A percentile compares a stretch with the other conserved stretches of the same genome.
These are phyloP conservation scores for Cladophialophora chaetospira DNA, from an alignment of 2,329 filamentous ascomycete species.

Conservation along the genomic window DNA sequence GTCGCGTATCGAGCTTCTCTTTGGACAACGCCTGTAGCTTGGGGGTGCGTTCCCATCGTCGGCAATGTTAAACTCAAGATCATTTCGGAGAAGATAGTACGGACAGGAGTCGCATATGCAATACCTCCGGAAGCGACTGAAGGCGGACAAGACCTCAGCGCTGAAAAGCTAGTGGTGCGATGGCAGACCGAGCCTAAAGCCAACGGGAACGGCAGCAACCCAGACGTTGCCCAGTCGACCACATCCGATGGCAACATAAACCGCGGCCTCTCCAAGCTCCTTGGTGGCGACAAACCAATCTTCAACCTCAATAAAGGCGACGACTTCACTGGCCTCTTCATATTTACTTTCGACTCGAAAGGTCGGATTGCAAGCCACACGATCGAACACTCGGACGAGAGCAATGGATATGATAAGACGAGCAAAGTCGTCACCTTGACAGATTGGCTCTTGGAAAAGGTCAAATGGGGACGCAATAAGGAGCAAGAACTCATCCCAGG, in stretches of 20 bases:
- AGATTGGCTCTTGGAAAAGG: conserved; percentile 87
- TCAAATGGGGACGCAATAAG: conserved; percentile 53
- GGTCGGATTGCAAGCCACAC: conserved; percentile 84
- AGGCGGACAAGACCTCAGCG: conserved; percentile 39
- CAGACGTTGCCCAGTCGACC: conserved; percentile 28
- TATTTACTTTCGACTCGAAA: conserved; percentile 91
- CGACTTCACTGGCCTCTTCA: conserved; percentile 80
- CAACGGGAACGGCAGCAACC: conserved; percentile 23
- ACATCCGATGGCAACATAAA: conserved; percentile 35
- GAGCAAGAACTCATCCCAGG: conserved; percentile 31
- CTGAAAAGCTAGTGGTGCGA: conserved; percentile 84
- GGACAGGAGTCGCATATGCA: conserved; percentile 48
- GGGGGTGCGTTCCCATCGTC: conserved; percentile 87
- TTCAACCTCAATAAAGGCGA: conserved; percentile 61
- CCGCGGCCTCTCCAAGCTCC: conserved; percentile 47
- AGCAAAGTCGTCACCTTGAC: conserved; percentile 87
- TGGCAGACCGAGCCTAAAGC: conserved; percentile 69
- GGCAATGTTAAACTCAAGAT: conserved; percentile 89
- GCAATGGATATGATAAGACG: conserved; percentile 78
- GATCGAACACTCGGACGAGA: conserved; percentile 89
- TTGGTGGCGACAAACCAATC: conserved; percentile 55
- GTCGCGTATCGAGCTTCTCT: conserved; percentile 90
- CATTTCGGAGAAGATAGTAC: conserved; percentile 84
- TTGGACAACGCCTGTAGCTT: conserved; percentile 94
- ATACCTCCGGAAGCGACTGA: conserved; percentile 36